Evolutionary conservation across 2,329 filamentous ascomycete genomes (phyloP).

Genomic region (Xylariomycetidae sp.): DNA sequence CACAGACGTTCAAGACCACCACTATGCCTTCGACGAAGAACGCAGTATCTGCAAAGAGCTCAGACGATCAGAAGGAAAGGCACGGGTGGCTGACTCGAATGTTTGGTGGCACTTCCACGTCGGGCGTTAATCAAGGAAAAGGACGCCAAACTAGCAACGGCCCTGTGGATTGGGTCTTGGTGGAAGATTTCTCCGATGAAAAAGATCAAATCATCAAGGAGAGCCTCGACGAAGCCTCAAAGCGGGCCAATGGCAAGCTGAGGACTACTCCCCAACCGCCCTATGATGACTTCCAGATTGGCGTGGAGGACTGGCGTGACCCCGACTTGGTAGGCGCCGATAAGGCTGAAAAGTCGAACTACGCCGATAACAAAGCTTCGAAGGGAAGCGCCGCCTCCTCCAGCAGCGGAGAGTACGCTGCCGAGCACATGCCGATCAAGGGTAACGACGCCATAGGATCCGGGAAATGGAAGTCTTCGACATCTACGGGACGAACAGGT

Average conservation of each 20-base stretch:
- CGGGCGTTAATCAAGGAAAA: conserved; percentile 42
- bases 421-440: conserved; percentile 28
- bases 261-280: conserved; percentile 13
- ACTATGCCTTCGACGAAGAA: too few relatives aligned
- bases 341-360: conserved; percentile 4
- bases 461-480: conserved; percentile 19
- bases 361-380: background rate
- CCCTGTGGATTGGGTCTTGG: conserved; percentile 65
- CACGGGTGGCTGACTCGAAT: conserved; percentile 40
- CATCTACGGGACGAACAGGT: conserved; percentile 21
- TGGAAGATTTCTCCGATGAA: conserved; percentile 60
- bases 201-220: conserved; percentile 38
- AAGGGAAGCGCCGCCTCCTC: conserved; percentile 25
- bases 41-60: conserved; percentile 20
- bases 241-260: conserved; percentile 19
- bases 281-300: conserved; percentile 67
- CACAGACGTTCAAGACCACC: conserved; percentile 18
- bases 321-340: conserved; percentile 57
- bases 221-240: conserved; percentile 33
- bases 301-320: conserved; percentile 83
- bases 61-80: conserved; percentile 18
- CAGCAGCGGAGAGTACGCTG: conserved; percentile 64
- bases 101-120: conserved; percentile 30
- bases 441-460: conserved; percentile 24
- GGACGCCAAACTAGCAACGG: conserved; percentile 63